These are phyloP conservation scores for Boletus rex-veris DNA, from an alignment of 768 basidiomycete genomes.

Conservation along the genomic window DNA sequence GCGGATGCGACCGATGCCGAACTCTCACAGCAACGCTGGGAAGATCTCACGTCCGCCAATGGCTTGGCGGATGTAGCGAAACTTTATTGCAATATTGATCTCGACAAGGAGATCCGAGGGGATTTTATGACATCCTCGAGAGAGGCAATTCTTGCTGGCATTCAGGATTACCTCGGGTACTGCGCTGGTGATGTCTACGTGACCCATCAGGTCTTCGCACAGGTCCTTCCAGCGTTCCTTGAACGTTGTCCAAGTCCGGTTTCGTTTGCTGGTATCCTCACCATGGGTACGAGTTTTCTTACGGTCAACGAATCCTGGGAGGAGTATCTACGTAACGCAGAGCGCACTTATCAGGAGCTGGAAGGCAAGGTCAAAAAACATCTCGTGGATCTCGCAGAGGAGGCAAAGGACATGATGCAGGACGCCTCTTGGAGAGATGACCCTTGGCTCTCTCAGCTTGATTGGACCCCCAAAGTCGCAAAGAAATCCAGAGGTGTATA, in stretches of 20 bases:
- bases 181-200: conserved; percentile 82
- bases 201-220: conserved; percentile 77
- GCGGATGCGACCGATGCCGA: conserved; percentile 42
- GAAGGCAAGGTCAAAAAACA: conserved; percentile 57
- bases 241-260: conserved; percentile 86
- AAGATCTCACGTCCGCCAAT: conserved; percentile 88
- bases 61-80: conserved; percentile 90
- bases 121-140: conserved; percentile 71
- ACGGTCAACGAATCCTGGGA: conserved; percentile 92
- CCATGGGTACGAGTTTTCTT: conserved; percentile 90
- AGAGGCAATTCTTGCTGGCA: conserved; percentile 57
- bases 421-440: conserved; percentile 61
- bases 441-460: conserved; percentile 85
- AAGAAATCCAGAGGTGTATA: conserved; percentile 63
- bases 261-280: conserved; percentile 84
- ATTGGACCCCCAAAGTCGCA: conserved; percentile 89
- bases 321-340: conserved; percentile 72
- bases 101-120: conserved; percentile 75
- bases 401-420: conserved; percentile 48
- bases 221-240: conserved; percentile 79
- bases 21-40: conserved; percentile 67
- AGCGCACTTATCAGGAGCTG: conserved; percentile 68
- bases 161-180: conserved; percentile 77
- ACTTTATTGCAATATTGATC: conserved; percentile 76
- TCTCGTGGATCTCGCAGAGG: conserved; percentile 66